Evolutionary conservation across 2,329 filamentous ascomycete genomes (phyloP).

Genomic region (Ophiostoma populinum): DNA sequence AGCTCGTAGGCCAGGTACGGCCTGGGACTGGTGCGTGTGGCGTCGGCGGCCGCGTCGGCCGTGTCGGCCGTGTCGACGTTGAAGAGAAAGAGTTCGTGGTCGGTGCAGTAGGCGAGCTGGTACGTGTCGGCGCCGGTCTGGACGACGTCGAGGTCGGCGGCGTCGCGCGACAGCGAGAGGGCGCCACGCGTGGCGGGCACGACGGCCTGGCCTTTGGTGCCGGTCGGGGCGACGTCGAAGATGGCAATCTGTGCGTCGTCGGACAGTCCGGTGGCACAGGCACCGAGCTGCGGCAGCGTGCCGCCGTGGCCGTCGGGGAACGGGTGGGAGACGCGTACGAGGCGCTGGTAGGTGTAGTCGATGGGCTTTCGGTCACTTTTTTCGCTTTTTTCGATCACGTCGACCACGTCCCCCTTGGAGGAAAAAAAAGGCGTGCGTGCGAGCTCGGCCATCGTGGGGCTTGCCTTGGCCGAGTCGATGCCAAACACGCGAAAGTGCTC

Average conservation of each 20-base stretch:
- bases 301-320: conserved; percentile 26
- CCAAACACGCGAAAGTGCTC: conserved; percentile 67
- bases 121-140: conserved; percentile 46
- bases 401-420: too few species aligned
- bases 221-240: conserved; percentile 42
- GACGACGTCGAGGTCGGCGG: conserved; percentile 52
- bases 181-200: conserved; percentile 28
- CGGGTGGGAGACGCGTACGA: conserved; percentile 33
- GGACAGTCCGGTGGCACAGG: conserved; percentile 61
- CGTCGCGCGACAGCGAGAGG: conserved; percentile 36
- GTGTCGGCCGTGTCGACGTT: conserved; percentile 31
- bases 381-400: too few species aligned
- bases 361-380: too few species aligned
- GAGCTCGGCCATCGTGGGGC: conserved; percentile 29
- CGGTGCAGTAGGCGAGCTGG: conserved; percentile 62
- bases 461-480: conserved; percentile 27
- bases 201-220: background rate
- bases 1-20: conserved; percentile 36
- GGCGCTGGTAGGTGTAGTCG: conserved; percentile 36
- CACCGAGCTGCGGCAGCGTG: conserved; percentile 45
- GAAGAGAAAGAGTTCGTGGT: conserved; percentile 53
- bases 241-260: conserved; percentile 59
- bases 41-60: too few species aligned
- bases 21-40: conserved; percentile 23
- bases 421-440: conserved; percentile 35